Evolutionary conservation across 768 basidiomycete genomes (phyloP), one percentile per base, ranked within the genome.

Genomic region (Suillus ampliporus): DNA sequence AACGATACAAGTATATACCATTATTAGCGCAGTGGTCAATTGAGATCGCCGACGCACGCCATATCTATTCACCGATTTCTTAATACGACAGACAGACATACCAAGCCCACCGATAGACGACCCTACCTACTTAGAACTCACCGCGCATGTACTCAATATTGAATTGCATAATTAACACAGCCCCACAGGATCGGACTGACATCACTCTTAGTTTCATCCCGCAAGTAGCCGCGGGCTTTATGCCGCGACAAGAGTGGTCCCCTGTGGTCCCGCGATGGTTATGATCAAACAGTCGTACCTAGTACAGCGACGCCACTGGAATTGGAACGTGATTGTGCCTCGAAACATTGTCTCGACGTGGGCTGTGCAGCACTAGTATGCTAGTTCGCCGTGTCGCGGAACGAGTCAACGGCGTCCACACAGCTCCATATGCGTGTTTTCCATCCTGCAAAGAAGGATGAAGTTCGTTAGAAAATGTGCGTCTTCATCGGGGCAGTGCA

Each of bases 401-500:
- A 51, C 31, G 50, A 51, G 50, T 34, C 10, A 51, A 51, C 50
- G 19, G 50, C 5, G 28, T 28, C 26, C 14, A 4, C 53, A 38
- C 53, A 56, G 53, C 37, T 38, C 21, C 5, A 23, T 13, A 53
- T 37, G 50, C 53, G 53, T 54, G 35, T 26, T 56, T 56, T 23
- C 23, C 37, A 26, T 26, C 37, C 38, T 54, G 35, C 53, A 23
- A 54, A 54, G 37, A 38, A 54, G 37, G 31, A 14, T 6, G 31
- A 34, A n/a, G 34, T 53, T 52, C 35, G 35, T 37, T 37, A 37
- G 23, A 54, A n/a, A n/a, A n/a, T n/a, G 21, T 40, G 54, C 54
- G 54, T 56, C 54, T 56, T 56, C 38, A 23, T 56, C 54, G 54
- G 54, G 60, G 40, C 35, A 41, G 59, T 60, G 47, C 37, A 38